Percentiles rank a stretch among this genome's conserved stretches.
phyloP scores from a whole-genome alignment of 148 eudicot genomes.

The Dianthus caryophyllus region DNA sequence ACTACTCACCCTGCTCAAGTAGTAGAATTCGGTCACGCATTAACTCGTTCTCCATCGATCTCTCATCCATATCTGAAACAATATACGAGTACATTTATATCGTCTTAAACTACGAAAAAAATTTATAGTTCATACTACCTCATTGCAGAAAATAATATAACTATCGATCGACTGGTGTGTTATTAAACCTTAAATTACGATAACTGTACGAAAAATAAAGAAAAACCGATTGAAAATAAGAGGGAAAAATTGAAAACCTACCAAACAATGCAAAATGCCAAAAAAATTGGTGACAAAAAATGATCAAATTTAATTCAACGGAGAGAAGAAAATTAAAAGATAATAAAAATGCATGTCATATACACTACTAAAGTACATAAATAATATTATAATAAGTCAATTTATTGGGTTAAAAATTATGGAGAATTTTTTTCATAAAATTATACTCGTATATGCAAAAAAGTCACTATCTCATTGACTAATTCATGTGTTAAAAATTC shows the following conservation, averaged over 20 bases:
- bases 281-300: not conserved
- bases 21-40: constrained; percentile 58
- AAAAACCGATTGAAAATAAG: not conserved
- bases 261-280: constrained; percentile 3
- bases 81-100: not conserved
- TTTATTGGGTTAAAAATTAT: not conserved
- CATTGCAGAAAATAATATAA: not conserved
- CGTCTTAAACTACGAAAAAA: not conserved
- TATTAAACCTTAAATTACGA: not conserved
- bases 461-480: not conserved
- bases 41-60: constrained; percentile 38
- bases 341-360: constrained; percentile 1
- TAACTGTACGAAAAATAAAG: too few species aligned
- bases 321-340: constrained; percentile 9
- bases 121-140: not conserved
- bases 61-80: constrained; percentile 50
- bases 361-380: not conserved
- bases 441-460: too few species aligned
- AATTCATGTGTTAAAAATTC: not conserved
- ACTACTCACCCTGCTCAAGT: constrained; percentile 62
- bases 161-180: too few species aligned
- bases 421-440: too few species aligned
- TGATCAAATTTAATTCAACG: not conserved
- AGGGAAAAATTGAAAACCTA: constrained; percentile 1
- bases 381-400: too few species aligned